A percentile compares a stretch with the other conserved stretches of the same genome.
Conservation (phyloP, 495 filamentous ascomycete species). For the Tuber melanosporum region DNA sequence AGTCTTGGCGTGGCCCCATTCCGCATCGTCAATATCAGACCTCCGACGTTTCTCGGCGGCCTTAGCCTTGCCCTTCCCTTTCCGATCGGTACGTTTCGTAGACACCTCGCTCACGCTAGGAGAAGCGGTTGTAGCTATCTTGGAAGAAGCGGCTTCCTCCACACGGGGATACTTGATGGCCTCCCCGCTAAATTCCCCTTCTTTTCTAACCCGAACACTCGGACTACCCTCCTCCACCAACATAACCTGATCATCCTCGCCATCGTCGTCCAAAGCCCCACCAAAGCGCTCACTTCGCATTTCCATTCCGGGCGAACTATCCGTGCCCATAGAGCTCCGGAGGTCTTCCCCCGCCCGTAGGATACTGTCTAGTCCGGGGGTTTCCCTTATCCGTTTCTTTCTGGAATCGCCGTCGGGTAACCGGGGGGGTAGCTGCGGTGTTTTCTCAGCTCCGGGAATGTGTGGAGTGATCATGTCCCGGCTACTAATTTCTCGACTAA, state of each 20-base stretch:
- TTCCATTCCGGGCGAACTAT: conserved; percentile 11
- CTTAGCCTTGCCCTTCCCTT: conserved; percentile 15
- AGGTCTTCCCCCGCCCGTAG: conserved; percentile 15
- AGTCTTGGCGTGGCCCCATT: neutral
- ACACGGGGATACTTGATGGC: conserved; percentile 3
- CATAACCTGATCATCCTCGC: neutral
- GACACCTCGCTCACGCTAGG: neutral
- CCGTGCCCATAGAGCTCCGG: conserved; percentile 18
- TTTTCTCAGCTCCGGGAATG: neutral
- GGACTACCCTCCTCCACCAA: conserved; percentile 11
- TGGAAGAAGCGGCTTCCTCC: neutral
- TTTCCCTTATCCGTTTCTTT: conserved; percentile 15
- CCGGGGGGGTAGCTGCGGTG: conserved; percentile 8
- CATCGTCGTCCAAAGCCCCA: conserved; percentile 23
- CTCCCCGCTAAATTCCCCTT: neutral
- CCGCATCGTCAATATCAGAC: neutral
- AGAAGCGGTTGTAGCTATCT: neutral
- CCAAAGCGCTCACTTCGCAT: conserved; percentile 27
- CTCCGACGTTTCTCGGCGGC: conserved; percentile 1
- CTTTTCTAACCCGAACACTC: conserved; percentile 1
- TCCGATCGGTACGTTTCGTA: neutral
- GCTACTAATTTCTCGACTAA: conserved; percentile 4
- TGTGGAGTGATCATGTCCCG: conserved; percentile 3
- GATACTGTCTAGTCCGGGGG: conserved; percentile 12
- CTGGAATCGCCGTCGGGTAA: neutral